Percentiles rank a stretch among this genome's conserved stretches.
These are phyloP conservation scores for Leccinum fuscescens DNA, from an alignment of 1,284 basidiomycete species.

Conservation along the genomic window DNA sequence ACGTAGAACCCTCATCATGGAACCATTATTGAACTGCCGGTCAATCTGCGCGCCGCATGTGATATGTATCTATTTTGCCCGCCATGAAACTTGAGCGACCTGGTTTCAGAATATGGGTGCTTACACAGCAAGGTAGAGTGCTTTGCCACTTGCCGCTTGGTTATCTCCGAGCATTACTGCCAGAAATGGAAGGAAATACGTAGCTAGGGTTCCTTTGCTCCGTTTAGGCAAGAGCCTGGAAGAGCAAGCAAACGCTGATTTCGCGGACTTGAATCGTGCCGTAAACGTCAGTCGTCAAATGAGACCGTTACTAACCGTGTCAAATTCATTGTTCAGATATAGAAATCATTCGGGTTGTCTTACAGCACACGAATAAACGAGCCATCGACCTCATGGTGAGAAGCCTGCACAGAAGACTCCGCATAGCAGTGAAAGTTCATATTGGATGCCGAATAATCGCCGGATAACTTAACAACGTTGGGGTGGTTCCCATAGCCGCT, in stretches of 20 bases:
- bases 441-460: not conserved
- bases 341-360: not conserved
- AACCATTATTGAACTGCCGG: not conserved
- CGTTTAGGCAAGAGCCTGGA: not conserved
- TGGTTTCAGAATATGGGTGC: not conserved
- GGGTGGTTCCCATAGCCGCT: not conserved
- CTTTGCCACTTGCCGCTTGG: not conserved
- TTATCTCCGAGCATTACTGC: not conserved
- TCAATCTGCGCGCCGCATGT: not conserved
- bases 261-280: not conserved
- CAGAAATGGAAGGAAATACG: not conserved
- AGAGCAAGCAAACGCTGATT: not conserved
- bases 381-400: not conserved
- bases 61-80: not conserved
- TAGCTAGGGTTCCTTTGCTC: not conserved
- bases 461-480: not conserved
- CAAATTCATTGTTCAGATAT: not conserved
- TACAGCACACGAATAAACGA: not conserved
- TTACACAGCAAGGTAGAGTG: not conserved
- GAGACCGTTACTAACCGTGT: not conserved
- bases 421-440: not conserved
- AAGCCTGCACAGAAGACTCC: not conserved
- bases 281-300: not conserved
- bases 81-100: not conserved
- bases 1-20: not conserved